Evolutionary conservation across 306 rosid species (phyloP), one percentile per base, ranked within the genome.

Genomic region (Oxytropis ochrocephala): DNA sequence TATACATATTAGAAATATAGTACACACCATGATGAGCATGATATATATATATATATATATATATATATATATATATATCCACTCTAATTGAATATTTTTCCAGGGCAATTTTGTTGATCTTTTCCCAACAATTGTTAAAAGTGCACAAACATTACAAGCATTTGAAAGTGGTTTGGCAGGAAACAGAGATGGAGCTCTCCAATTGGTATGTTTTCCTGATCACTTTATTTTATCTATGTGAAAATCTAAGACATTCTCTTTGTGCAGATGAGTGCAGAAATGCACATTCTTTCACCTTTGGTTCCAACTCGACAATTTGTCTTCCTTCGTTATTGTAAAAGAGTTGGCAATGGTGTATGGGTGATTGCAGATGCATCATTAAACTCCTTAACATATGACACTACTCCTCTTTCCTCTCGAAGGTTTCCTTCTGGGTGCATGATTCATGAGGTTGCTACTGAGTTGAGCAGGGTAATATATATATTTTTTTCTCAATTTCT

Each of bases 391-490:
- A 57, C 64, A 51, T 67, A 64, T 18, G 47, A 16, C 19, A 0
- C 11, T 11, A 58, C 29, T 19, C 35, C 51, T 13, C 32, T 7
- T 33, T 33, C n/a, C 8, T 36, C 78, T 52, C 82, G 96, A 92
- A 84, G 74, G 74, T 73, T 85, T 52, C 98, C 96, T 43, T 92
- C 96, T 11, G 98, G 96, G 10, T 89, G 90, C 78, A 49, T 89
- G 77, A 84, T 92, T 70, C 72, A 84, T 12, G 89, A 87, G 18
- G 24, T 80, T 77, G 16, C 73, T 0, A 51, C 78, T 69, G 85
- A 84, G 10, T 78, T 61, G 27, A 83, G 87, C 59, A 76, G 54
- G 84, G 95, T 90, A 11, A n/a, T n/a, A n/a, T n/a, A n/a, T n/a
- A n/a, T 30, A 30, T 30, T 30, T 5, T 30, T 30, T 30, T 2